These are phyloP conservation scores for Cladophialophora chaetospira DNA, from an alignment of 2,329 filamentous ascomycete genomes.

Conservation along the genomic window DNA sequence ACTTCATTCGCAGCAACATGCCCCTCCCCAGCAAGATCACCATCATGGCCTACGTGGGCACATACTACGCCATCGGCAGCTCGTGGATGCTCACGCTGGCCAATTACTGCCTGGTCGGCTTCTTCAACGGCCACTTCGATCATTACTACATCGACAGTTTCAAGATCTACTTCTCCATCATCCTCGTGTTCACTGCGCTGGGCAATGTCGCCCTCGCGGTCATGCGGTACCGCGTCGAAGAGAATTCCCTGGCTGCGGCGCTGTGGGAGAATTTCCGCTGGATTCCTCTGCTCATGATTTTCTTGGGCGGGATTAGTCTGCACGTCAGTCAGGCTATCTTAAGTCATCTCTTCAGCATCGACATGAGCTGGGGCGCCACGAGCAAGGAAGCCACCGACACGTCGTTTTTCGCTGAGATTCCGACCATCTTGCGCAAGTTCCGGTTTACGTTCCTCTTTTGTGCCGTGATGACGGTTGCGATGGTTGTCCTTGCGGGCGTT, in stretches of 20 bases:
- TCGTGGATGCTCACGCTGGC: constrained; percentile 66
- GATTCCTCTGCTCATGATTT: constrained; percentile 68
- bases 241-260: constrained; percentile 53
- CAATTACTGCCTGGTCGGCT: constrained; percentile 73
- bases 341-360: constrained; percentile 79
- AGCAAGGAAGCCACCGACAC: constrained; percentile 71
- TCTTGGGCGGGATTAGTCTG: constrained; percentile 77
- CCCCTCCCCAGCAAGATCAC: constrained; percentile 64
- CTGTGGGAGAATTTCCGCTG: constrained; percentile 63
- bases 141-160: constrained; percentile 69
- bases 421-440: constrained; percentile 76
- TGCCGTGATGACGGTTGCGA: constrained; percentile 47
- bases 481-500: constrained; percentile 52
- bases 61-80: constrained; percentile 71
- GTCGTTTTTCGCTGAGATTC: constrained; percentile 83
- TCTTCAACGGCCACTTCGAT: constrained; percentile 68
- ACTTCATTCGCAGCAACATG: constrained; percentile 70
- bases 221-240: constrained; percentile 63
- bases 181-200: constrained; percentile 65
- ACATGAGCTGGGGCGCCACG: constrained; percentile 85
- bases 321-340: constrained; percentile 80
- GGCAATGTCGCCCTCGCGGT: constrained; percentile 64
- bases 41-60: constrained; percentile 70
- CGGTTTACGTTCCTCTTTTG: constrained; percentile 59
- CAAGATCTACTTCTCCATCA: constrained; percentile 63